Base-by-base conservation (phyloP, 495 filamentous ascomycete genomes). In the Aspergillus diversus region DNA sequence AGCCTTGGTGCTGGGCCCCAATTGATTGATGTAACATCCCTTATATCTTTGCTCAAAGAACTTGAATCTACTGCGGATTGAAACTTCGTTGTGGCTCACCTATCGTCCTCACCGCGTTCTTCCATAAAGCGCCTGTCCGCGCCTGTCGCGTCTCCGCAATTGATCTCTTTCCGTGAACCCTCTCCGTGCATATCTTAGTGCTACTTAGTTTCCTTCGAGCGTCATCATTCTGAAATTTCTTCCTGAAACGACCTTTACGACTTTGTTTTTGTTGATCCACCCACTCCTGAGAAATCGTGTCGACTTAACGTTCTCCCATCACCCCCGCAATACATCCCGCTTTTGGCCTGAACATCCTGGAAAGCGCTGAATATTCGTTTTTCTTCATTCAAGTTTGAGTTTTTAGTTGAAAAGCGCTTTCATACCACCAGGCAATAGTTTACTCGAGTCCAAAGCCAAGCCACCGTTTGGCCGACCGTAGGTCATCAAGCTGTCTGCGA, bases 71-170 rank as follows among this genome's bases (percentile, higher is more conserved):
- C 52, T 21, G 48, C 16, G 12, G 4, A 63, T 7, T 33, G 21
- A 59, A 32, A 16, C n/a, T 21, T 31, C 46, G 21, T 27, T 2
- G 27, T n/a, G 17, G n/a, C 31, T 54, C 54, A 27, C 33, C 42
- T 42, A 15, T 27, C 50, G 5, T 54, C 55, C 51, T 58, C 55
- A n/a, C 57, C 57, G 52, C 35, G 60, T 54, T 55, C 32, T 37
- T 27, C 52, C 31, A 37, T 59, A 21, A 27, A 65, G 35, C 49
- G 57, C 43, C 55, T 55, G 59, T 50, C 51, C 34, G 61, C 61
- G 67, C 60, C 61, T 53, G 67, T 65, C 64, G 67, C 67, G 67
- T 66, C 62, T 55, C 59, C 55, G 62, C 59, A 47, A 61, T 55
- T 57, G 34, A 63, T 55, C 49, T 63, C 27, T 49, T 34, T n/a